Conservation (phyloP, 2,329 filamentous ascomycete species). For the Tetracladium maxilliforme region DNA sequence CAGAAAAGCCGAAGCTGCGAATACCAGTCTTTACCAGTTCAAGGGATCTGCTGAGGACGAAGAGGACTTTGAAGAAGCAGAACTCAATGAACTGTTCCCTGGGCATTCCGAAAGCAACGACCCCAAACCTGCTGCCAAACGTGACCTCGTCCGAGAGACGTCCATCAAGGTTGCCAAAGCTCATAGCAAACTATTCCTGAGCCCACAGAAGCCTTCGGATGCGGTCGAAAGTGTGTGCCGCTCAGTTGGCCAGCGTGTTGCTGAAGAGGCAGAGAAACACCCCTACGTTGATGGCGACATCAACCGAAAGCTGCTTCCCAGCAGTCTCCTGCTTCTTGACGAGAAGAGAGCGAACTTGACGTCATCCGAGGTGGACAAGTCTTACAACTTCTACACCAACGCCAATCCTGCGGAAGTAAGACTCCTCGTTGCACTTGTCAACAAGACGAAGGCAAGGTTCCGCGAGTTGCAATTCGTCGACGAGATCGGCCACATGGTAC, state of each 20-base stretch:
- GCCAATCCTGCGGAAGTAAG: slow-evolving; percentile 63
- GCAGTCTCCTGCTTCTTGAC: slow-evolving; percentile 49
- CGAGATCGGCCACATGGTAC: slow-evolving; percentile 60
- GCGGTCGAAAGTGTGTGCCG: too few relatives aligned
- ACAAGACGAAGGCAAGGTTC: slow-evolving; percentile 59
- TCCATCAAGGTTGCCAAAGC: slow-evolving; percentile 44
- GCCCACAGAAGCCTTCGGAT: slow-evolving; percentile 4
- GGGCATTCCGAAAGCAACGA: slow-evolving; percentile 10
- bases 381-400: slow-evolving; percentile 85
- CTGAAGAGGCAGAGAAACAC: too few relatives aligned
- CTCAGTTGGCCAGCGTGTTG: too few relatives aligned
- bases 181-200: slow-evolving; percentile 30
- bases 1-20: slow-evolving; percentile 57
- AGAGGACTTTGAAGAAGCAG: slow-evolving; percentile 58
- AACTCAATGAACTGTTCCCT: slow-evolving; percentile 73
- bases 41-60: slow-evolving; percentile 63
- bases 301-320: slow-evolving; percentile 48
- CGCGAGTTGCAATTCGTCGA: slow-evolving; percentile 50
- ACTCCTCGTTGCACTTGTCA: slow-evolving; percentile 54
- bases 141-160: slow-evolving; percentile 9
- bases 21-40: slow-evolving; percentile 71
- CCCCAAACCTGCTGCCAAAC: slow-evolving; percentile 2
- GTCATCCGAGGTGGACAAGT: slow-evolving; percentile 18
- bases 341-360: slow-evolving; percentile 38
- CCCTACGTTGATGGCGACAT: too few relatives aligned